Base-by-base conservation (phyloP, 179 eudicot genomes). In the Corrigiola litoralis region DNA sequence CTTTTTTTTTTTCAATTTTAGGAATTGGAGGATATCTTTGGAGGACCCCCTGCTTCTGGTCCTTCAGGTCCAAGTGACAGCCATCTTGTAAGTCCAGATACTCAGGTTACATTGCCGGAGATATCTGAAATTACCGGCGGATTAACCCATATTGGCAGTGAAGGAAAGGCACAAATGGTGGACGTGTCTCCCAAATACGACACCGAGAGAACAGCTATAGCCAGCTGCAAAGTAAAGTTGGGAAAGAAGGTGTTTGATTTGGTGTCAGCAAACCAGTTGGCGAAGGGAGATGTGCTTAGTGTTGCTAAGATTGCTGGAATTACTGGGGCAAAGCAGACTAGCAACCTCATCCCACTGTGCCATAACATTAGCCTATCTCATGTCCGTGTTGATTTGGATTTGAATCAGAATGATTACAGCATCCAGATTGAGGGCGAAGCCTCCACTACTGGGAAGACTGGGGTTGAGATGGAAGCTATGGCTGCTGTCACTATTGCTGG, bases 401-500 rank as follows among this genome's bases (percentile, higher is more conserved):
- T 94, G 75, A 88, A 80, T 69, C 75, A 69, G 6, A 8, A 33
- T 44, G 96, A 87, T 46, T 70, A 63, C 67, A 84, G 95, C 59
- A 87, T 94, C 37, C 75, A 77, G 20, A 85, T 94, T 58, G 79
- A 72, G 71, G 92, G 99, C 31, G 89, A 94, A 81, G 92, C 87
- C 61, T 73, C 88, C 52, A 83, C 88, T 16, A 88, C 81, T 10
- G 97, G 88, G 61, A 94, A 83, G 80, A 94, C 96, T 2, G 99
- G 97, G 70, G 99, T 91, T 34, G 97, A 88, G 78, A 94, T 95
- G 97, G 99, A 95, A 81, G 97, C 97, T 10, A 44, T 95, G 86
- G 86, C 92, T 24, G 96, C 92, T 16, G 96, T 88, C 41, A 72
- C 83, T 27, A 52, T 94, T 69, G 92, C 97, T 6, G 96, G 97